phyloP scores from a whole-genome alignment of 192 early-diverging fungal species.

The Coemansia sp. region DNA sequence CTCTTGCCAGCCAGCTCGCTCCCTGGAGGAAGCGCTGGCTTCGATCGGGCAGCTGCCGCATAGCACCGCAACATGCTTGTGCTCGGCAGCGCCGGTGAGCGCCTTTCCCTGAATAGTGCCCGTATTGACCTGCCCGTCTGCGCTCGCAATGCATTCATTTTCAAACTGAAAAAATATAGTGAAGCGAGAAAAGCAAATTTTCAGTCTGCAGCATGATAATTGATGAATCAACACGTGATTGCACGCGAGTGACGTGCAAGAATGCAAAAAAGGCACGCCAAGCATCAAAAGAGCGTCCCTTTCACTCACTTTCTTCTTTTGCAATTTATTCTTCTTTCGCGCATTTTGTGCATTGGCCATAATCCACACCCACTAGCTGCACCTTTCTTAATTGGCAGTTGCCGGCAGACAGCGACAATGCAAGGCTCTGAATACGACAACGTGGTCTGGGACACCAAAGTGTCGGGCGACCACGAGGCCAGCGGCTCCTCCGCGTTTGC shows the following conservation, averaged over 20 bases:
- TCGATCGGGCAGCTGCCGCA: neutral
- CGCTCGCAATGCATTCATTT: neutral
- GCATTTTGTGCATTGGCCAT: neutral
- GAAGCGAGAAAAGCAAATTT: neutral
- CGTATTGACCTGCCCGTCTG: neutral
- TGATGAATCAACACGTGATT: neutral
- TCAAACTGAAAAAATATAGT: neutral
- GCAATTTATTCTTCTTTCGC: neutral
- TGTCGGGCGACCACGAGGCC: slow-evolving; percentile 22
- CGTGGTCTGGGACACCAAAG: slow-evolving; percentile 51
- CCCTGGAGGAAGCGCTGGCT: slow-evolving; percentile 11
- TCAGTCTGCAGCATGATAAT: neutral
- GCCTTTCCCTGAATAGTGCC: neutral
- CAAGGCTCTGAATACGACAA: slow-evolving; percentile 51
- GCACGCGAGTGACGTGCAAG: neutral
- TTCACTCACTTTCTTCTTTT: neutral
- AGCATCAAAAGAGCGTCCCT: neutral
- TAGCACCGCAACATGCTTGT: neutral
- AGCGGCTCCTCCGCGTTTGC: neutral
- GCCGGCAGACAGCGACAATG: slow-evolving; percentile 13
- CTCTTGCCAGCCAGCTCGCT: slow-evolving; percentile 46
- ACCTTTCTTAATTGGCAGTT: neutral
- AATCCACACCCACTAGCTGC: neutral
- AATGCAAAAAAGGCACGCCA: neutral
- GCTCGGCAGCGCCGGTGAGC: neutral